phyloP scores from a whole-genome alignment of 176 grass and related monocot species.

The Oryza punctata region DNA sequence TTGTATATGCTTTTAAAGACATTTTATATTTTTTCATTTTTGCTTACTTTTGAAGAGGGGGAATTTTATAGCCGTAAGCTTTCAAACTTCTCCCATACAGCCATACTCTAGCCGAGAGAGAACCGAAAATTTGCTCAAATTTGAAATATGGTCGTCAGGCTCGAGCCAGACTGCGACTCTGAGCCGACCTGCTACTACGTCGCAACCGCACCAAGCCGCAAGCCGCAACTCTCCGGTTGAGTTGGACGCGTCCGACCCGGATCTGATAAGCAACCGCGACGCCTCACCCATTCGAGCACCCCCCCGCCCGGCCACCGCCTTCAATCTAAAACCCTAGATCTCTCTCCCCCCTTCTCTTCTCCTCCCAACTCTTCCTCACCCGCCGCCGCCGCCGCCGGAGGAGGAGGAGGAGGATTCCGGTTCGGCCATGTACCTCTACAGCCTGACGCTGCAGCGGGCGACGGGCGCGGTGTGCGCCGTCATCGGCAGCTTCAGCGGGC shows the following conservation, averaged over 20 bases:
- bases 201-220: background rate
- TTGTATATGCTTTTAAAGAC: no score
- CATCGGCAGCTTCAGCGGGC: slow-evolving; percentile 89
- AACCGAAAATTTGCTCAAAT: background rate
- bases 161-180: background rate
- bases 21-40: no score
- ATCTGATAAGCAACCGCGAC: slow-evolving; percentile 9
- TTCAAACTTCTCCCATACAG: no score
- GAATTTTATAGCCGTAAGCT: no score
- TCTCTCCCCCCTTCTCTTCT: background rate
- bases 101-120: background rate
- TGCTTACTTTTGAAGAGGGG: no score
- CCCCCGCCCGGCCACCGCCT: slow-evolving; percentile 4
- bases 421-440: slow-evolving; percentile 78
- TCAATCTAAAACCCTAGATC: slow-evolving; percentile 54
- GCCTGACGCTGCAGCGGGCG: slow-evolving; percentile 76
- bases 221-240: background rate
- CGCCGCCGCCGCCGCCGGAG: background rate
- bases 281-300: background rate
- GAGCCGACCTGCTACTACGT: background rate
- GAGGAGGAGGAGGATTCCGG: background rate
- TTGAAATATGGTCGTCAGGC: background rate
- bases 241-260: background rate
- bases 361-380: background rate
- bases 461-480: slow-evolving; percentile 78